Conservation (phyloP, 225 moss, liverwort and hornwort species). For the Bryoerythrophyllum caledonicum region DNA sequence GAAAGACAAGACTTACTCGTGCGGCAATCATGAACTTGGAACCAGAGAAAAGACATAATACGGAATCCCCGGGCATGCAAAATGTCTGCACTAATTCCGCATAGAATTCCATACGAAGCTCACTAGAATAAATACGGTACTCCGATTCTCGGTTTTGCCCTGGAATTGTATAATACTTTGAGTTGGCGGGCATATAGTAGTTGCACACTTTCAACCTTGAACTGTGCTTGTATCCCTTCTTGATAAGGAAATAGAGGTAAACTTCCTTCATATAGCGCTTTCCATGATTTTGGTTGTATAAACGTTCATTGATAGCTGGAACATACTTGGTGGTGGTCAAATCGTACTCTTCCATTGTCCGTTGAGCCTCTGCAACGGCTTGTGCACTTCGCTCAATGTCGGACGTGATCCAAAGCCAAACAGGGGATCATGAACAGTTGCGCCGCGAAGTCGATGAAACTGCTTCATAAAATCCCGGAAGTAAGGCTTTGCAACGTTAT, state of each 20-base stretch:
- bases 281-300: too few relatives aligned
- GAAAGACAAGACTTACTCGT: background rate
- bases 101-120: background rate
- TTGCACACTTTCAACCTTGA: background rate
- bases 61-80: background rate
- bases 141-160: background rate
- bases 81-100: background rate
- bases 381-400: too few relatives aligned
- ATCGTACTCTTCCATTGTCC: too few relatives aligned
- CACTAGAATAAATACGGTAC: background rate
- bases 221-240: background rate
- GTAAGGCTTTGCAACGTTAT: too few relatives aligned
- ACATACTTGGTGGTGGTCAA: too few relatives aligned
- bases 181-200: background rate
- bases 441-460: too few relatives aligned
- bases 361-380: too few relatives aligned
- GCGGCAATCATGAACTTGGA: background rate
- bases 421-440: too few relatives aligned
- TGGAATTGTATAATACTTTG: background rate
- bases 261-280: background rate
- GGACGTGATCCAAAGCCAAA: too few relatives aligned
- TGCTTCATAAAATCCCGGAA: too few relatives aligned
- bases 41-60: background rate
- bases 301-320: too few relatives aligned
- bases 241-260: background rate